phyloP scores from a whole-genome alignment of 129 eudicot species.

The Lactuca sativa region DNA sequence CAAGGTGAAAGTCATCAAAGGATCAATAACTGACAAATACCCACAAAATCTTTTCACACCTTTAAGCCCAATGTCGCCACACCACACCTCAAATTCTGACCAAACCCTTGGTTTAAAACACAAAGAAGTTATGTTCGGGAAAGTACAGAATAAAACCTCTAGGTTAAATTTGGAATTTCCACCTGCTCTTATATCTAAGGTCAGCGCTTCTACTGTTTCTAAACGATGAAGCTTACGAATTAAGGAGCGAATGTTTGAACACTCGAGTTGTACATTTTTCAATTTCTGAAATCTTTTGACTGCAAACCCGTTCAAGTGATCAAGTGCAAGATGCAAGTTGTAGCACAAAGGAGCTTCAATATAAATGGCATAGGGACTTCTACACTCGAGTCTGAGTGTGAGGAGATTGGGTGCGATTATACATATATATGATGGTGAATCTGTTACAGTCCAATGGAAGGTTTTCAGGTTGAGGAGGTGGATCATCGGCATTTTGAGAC shows the following conservation, averaged over 20 bases:
- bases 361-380: conserved; percentile 32
- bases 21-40: no score
- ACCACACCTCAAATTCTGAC: no score
- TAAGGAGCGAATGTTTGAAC: conserved; percentile 32
- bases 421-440: conserved; percentile 42
- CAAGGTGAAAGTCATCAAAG: no score
- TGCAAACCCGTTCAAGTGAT: conserved; percentile 23
- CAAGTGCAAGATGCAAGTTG: conserved; percentile 44
- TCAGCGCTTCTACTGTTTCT: conserved; percentile 33
- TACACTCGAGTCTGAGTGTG: conserved; percentile 43
- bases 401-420: conserved; percentile 43
- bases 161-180: conserved; percentile 34
- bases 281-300: conserved; percentile 34
- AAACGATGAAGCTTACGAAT: conserved; percentile 31
- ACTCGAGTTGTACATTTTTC: conserved; percentile 39
- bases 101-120: background rate
- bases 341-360: conserved; percentile 44
- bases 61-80: no score
- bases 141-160: conserved; percentile 32
- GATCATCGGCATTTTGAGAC: conserved; percentile 42
- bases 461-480: conserved; percentile 40
- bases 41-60: no score
- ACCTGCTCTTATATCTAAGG: conserved; percentile 13
- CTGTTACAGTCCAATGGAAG: conserved; percentile 44
- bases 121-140: conserved; percentile 43